Evolutionary conservation across 1,284 basidiomycete genomes (phyloP), one percentile per base, ranked within the genome.

Genomic region (Violaceomyces palustris): DNA sequence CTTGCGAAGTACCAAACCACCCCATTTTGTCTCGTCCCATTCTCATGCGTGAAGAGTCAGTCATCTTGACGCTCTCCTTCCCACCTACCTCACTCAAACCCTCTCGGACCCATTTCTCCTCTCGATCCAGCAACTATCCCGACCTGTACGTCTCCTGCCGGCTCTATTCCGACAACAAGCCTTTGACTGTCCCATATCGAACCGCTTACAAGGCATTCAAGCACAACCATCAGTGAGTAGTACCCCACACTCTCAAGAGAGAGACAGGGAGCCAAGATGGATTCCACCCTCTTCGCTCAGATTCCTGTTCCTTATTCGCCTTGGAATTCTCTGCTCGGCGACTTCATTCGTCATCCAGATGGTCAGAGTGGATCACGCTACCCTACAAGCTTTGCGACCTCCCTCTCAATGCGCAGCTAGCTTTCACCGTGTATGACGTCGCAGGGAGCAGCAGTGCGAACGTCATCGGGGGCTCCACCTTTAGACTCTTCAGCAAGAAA

Each of bases 351-450:
- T n/a, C n/a, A n/a, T n/a, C n/a, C 34, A 35, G 65, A 29, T 98
- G 93, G 93, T 93, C 93, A 66, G 88, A 96, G 76, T 87, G 86
- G 81, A 83, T 97, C 35, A 84, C 86, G 0, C 76, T 97, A 3
- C 91, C 92, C 0, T 86, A 93, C 64, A 84, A 84, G 31, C 93
- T 94, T 53, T 87, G 88, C 40, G 90, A 94, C 64, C 79, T 98
- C 4, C 89, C 91, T 1, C 76, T 90, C 24, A 85, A 79, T 64
- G 84, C 91, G 0, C 91, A 94, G 63, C 80, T 98, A 42, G 85
- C 87, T 0, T 88, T 97, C 68, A 97, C 93, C 1, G 84, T 97
- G 17, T 94, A 90, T 84, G 91, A 97, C 69, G 88, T 92, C 0
- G 57, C 54, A 1, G 49, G 1, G 83, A 88, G 39, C 39, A 31